Evolutionary conservation across 163 green algal species (phyloP).

Genomic region (Scenedesmus sp.): DNA sequence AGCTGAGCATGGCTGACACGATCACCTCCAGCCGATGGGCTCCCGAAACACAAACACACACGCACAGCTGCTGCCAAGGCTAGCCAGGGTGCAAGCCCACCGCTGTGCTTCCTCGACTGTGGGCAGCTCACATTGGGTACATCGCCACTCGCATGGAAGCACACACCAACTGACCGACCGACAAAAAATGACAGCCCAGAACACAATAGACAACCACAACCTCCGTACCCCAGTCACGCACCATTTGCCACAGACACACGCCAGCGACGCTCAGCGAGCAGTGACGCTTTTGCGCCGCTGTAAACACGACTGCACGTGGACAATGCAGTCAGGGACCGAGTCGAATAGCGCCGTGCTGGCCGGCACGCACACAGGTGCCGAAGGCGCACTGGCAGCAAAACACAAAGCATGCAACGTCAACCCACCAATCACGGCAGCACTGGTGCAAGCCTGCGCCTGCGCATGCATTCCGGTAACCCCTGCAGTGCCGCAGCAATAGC

Average conservation of each 20-base stretch:
- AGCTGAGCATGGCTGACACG: background rate
- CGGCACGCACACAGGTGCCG: background rate
- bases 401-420: background rate
- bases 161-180: background rate
- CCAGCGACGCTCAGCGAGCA: background rate
- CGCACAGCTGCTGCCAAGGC: background rate
- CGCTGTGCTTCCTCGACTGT: no score
- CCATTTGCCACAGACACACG: background rate
- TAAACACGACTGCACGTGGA: background rate
- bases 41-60: background rate
- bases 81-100: background rate
- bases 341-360: background rate
- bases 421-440: background rate
- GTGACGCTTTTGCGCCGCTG: no score
- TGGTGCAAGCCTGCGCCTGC: background rate
- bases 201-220: background rate
- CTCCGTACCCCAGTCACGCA: background rate
- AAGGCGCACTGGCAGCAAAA: background rate
- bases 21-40: background rate
- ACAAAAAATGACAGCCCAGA: background rate
- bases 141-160: background rate
- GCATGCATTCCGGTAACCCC: background rate
- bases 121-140: no score
- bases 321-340: background rate
- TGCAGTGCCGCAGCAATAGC: background rate